Conservation (phyloP, 2,329 filamentous ascomycete species). For the Neonectria faginata region DNA sequence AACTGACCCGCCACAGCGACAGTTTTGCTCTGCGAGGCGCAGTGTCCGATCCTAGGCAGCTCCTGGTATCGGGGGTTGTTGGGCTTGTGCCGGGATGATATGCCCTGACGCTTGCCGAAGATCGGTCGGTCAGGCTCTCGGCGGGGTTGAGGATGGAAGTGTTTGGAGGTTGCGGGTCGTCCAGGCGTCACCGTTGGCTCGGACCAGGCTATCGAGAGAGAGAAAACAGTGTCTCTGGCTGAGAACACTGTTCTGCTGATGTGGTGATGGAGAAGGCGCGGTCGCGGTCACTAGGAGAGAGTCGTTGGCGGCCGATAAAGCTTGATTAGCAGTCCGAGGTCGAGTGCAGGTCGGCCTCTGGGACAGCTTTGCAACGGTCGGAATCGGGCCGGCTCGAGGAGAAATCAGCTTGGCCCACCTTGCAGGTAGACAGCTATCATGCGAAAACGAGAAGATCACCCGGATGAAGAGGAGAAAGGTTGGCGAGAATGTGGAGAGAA, state of each 20-base stretch:
- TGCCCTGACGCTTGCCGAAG: conserved; percentile 16
- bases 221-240: neutral
- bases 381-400: conserved; percentile 32
- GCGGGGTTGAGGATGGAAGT: conserved; percentile 25
- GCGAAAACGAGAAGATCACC: conserved; percentile 32
- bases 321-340: conserved; percentile 48
- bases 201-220: neutral
- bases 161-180: conserved; percentile 15
- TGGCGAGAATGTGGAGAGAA: conserved; percentile 47
- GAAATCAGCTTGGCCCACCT: conserved; percentile 19
- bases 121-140: conserved; percentile 28
- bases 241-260: conserved; percentile 1
- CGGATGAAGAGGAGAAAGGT: conserved; percentile 37
- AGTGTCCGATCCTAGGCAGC: conserved; percentile 50
- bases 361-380: conserved; percentile 49
- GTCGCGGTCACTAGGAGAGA: conserved; percentile 28
- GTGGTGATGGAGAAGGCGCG: conserved; percentile 6
- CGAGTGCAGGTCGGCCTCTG: conserved; percentile 57
- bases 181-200: conserved; percentile 9
- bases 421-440: conserved; percentile 28
- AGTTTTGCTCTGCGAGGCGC: conserved; percentile 51
- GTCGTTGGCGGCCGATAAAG: conserved; percentile 38
- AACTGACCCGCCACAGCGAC: conserved; percentile 53
- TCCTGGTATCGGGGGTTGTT: conserved; percentile 35
- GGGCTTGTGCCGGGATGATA: conserved; percentile 16